Evolutionary conservation across 164 flowering plant genomes (phyloP), one percentile per base, ranked within the genome.

Genomic region (Piper betle): DNA sequence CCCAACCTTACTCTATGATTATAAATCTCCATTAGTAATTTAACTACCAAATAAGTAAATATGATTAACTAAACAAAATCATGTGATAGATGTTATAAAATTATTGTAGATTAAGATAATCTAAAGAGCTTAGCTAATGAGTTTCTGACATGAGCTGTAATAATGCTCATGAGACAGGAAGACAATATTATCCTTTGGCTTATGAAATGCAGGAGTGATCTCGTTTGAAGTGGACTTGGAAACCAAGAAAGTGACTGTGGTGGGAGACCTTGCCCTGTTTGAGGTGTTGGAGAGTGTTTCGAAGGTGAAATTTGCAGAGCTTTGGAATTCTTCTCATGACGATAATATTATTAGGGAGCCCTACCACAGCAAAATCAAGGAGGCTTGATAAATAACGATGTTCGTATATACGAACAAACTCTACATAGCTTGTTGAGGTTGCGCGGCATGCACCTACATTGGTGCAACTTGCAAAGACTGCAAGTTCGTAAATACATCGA

Each of bases 201-300:
- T 15, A 12, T 46, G 10, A 10, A 10, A 2, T 18, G 25, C 81
- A 91, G 97, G 97, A 70, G 97, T 91, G 69, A 83, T 79, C 48
- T 84, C 88, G 3, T 86, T 80, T 69, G 70, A 82, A 73, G 81
- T 88, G 57, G 94, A 91, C 70, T 57, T 91, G 77, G 96, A 88
- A 64, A 83, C 68, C 72, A 84, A 84, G 76, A 86, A 75, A 85
- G 97, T 91, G 57, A 82, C 84, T 7, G 84, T 91, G 5, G 79
- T 74, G 9, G 97, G 97, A 52, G 84, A 91, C 75, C 72, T 91
- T 64, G 60, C 79, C 52, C 97, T 96, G 42, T 77, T 71, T 53
- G 86, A 87, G 71, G 96, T 91, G 65, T 69, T 91, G 70, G 83
- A 81, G 71, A 87, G 96, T 72, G 82, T 88, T 40, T 83, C 86